Conservation (phyloP, 345 rosid species). For the Pistacia vera region DNA sequence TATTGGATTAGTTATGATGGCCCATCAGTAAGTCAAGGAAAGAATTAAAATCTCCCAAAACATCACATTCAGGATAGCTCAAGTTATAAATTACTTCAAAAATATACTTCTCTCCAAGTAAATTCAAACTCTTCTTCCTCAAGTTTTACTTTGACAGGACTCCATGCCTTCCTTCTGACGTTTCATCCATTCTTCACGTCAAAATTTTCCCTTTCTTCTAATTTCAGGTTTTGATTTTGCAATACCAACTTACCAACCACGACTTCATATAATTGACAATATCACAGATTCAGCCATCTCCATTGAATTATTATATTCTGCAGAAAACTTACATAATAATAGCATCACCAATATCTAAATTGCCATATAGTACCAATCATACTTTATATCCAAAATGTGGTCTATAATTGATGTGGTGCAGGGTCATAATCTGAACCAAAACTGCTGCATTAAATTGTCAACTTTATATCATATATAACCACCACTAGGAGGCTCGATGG, state of each 20-base stretch:
- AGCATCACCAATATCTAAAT: background rate
- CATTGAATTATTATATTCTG: too few relatives aligned
- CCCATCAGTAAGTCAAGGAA: too few relatives aligned
- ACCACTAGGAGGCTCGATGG: too few relatives aligned
- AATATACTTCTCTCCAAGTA: too few relatives aligned
- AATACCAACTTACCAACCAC: too few relatives aligned
- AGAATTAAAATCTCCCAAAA: too few relatives aligned
- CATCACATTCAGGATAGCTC: too few relatives aligned
- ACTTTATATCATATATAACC: too few relatives aligned
- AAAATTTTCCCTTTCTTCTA: background rate
- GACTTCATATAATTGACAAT: background rate
- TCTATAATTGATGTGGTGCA: background rate
- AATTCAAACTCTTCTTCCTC: too few relatives aligned
- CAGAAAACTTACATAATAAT: background rate
- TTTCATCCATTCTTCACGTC: background rate
- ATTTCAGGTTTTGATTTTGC: background rate
- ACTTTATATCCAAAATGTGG: background rate
- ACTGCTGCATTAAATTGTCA: background rate
- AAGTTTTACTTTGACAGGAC: background rate
- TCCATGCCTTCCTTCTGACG: background rate
- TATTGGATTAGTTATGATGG: too few relatives aligned
- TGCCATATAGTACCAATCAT: background rate
- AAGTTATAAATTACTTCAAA: background rate
- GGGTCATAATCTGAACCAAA: background rate
- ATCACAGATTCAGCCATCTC: background rate